Conservation (phyloP, 495 filamentous ascomycete genomes). For the Trichoderma orchidacearum region DNA sequence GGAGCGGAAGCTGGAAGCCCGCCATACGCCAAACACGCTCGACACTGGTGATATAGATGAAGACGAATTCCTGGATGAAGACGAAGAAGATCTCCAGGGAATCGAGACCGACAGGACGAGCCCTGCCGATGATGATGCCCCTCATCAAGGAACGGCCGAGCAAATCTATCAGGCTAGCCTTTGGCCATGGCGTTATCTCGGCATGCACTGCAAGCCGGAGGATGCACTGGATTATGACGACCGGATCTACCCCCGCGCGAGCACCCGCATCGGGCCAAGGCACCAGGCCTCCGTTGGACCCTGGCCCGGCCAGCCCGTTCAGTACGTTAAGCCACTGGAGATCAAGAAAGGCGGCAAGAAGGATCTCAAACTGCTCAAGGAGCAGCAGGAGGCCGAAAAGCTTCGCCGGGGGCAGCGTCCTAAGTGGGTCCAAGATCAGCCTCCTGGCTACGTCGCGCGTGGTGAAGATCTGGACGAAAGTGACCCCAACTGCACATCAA, state of each 20-base stretch:
- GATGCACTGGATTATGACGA: slow-evolving; percentile 97
- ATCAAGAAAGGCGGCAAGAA: slow-evolving; percentile 56
- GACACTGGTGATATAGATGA: slow-evolving; percentile 57
- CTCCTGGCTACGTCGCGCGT: slow-evolving; percentile 66
- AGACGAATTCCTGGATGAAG: slow-evolving; percentile 60
- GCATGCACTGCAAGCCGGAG: slow-evolving; percentile 90
- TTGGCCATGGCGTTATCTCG: slow-evolving; percentile 94
- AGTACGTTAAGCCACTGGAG: slow-evolving; percentile 80
- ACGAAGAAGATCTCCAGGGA: slow-evolving; percentile 54
- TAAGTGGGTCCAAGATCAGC: slow-evolving; percentile 88
- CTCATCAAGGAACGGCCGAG: slow-evolving; percentile 68
- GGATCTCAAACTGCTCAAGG: slow-evolving; percentile 63
- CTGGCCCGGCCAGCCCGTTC: slow-evolving; percentile 75
- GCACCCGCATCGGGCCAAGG: slow-evolving; percentile 79
- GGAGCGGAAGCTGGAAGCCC: slow-evolving; percentile 81
- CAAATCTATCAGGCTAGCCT: slow-evolving; percentile 83
- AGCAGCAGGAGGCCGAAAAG: slow-evolving; percentile 65
- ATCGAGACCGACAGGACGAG: slow-evolving; percentile 45
- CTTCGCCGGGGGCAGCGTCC: slow-evolving; percentile 65
- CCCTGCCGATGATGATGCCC: slow-evolving; percentile 37
- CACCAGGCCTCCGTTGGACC: slow-evolving; percentile 77
- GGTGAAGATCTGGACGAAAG: slow-evolving; percentile 55
- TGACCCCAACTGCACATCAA: slow-evolving; percentile 31
- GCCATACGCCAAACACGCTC: slow-evolving; percentile 59
- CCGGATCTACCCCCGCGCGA: slow-evolving; percentile 90